Conservation (phyloP, 148 eudicot genomes). For the Agrostemma githago region DNA sequence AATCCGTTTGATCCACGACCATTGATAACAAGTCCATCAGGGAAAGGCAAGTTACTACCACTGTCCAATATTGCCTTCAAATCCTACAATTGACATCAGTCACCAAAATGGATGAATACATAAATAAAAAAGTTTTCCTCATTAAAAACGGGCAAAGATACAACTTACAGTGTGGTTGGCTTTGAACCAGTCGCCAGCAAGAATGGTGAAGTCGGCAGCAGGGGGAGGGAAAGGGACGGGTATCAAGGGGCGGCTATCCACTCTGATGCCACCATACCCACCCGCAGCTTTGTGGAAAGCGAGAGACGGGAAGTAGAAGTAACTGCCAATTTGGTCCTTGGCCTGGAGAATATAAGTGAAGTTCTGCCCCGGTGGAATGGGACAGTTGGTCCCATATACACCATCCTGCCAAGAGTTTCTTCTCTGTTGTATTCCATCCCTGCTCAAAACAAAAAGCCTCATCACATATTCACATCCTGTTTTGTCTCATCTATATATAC, state of each 20-base stretch:
- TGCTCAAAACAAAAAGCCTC: constrained; percentile 13
- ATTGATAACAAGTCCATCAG: constrained; percentile 64
- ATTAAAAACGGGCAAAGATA: no score
- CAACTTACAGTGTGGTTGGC: constrained; percentile 55
- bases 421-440: constrained; percentile 65
- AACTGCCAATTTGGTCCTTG: constrained; percentile 74
- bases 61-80: constrained; percentile 44
- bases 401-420: constrained; percentile 79
- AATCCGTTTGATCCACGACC: constrained; percentile 51
- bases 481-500: not conserved
- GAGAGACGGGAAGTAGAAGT: constrained; percentile 65
- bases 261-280: constrained; percentile 59
- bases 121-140: not conserved
- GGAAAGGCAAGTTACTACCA: constrained; percentile 53
- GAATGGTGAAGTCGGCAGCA: constrained; percentile 54
- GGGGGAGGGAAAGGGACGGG: constrained; percentile 65
- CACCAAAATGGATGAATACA: not conserved
- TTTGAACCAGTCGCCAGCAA: constrained; percentile 68
- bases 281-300: constrained; percentile 74
- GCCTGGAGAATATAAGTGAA: constrained; percentile 59
- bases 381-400: constrained; percentile 61
- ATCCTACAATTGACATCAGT: constrained; percentile 23
- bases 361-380: constrained; percentile 62
- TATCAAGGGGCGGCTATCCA: constrained; percentile 54
- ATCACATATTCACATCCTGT: not conserved